Conservation (phyloP, 441 rosid genomes). For the Jatropha podagrica region DNA sequence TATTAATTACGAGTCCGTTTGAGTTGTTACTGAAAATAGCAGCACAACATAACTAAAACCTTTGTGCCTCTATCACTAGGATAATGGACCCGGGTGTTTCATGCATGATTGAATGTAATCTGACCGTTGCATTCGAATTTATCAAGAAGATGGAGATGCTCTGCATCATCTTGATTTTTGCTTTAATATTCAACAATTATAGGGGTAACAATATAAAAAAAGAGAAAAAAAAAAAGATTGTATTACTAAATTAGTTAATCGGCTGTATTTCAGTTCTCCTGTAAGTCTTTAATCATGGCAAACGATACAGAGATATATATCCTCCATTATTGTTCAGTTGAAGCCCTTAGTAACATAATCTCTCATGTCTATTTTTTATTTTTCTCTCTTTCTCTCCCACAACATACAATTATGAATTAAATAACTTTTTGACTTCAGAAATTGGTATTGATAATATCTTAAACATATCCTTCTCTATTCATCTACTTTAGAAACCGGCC, state of each 20-base stretch:
- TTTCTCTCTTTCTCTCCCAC: no score
- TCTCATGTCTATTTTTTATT: no score
- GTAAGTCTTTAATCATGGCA: no score
- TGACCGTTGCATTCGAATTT: conserved; percentile 2
- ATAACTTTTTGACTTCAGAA: neutral
- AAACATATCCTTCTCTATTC: neutral
- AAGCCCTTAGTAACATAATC: no score
- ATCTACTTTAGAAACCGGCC: neutral
- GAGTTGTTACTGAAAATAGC: neutral
- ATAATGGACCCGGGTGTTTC: conserved; percentile 6
- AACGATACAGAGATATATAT: no score
- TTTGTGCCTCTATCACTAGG: neutral
- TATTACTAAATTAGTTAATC: neutral
- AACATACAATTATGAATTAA: no score
- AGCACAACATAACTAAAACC: neutral
- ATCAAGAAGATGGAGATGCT: neutral
- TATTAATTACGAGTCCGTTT: neutral
- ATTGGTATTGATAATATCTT: neutral
- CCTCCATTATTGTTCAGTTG: no score
- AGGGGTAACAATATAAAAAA: no score
- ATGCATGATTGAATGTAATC: neutral
- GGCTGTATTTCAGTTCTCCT: no score
- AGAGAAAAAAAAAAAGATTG: no score
- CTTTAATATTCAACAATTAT: neutral
- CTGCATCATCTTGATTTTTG: neutral